Evolutionary conservation across 352 stramenopile genomes (phyloP).

Genomic region (Globisporangium ultimum): DNA sequence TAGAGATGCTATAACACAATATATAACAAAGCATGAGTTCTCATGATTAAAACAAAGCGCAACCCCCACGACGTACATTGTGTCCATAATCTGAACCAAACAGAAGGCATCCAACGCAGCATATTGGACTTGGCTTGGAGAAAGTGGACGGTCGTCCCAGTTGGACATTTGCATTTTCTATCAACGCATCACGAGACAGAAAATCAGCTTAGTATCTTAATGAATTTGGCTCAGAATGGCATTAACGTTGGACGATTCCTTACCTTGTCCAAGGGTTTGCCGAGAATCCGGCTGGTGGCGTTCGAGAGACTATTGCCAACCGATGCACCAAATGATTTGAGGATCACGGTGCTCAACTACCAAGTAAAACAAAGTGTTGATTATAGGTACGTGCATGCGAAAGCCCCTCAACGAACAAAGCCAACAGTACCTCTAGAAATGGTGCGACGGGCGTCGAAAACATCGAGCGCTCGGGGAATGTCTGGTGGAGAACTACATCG

Average conservation of each 20-base stretch:
- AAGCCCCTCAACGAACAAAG: neutral
- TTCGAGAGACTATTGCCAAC: constrained; percentile 49
- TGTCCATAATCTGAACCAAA: constrained; percentile 54
- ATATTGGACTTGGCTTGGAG: constrained; percentile 44
- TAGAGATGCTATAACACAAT: neutral
- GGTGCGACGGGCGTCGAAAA: constrained; percentile 27
- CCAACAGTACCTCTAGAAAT: constrained; percentile 39
- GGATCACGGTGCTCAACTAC: constrained; percentile 28
- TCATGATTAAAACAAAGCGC: neutral
- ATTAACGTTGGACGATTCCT: no score
- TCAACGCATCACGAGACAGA: neutral
- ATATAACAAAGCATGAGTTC: neutral
- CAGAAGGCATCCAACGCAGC: constrained; percentile 63
- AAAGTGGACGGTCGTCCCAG: constrained; percentile 58
- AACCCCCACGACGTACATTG: constrained; percentile 29
- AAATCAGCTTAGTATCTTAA: no score
- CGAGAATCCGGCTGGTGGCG: constrained; percentile 31
- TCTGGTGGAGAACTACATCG: constrained; percentile 57
- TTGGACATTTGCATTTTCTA: constrained; percentile 70
- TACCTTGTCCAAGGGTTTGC: constrained; percentile 67
- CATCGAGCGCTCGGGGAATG: constrained; percentile 47
- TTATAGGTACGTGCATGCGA: no score
- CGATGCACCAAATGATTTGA: constrained; percentile 20
- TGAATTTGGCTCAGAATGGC: no score
- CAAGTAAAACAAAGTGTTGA: no score